phyloP scores from a whole-genome alignment of 768 basidiomycete species.

The Leccinum rimulosum region DNA sequence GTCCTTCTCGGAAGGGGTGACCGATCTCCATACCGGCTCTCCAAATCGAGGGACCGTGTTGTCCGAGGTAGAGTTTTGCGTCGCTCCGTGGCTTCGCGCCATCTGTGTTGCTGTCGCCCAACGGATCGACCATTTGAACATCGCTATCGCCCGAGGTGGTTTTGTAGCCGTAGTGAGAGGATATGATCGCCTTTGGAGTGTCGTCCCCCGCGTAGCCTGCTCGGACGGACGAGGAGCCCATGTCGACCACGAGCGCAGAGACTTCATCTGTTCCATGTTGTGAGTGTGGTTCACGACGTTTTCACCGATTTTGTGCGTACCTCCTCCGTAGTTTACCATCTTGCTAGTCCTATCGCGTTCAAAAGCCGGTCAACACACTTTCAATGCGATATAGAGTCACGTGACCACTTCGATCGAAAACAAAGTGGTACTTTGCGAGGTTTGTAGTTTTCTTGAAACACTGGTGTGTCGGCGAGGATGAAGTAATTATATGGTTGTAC shows the following conservation, averaged over 20 bases:
- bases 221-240: slow-evolving; percentile 85
- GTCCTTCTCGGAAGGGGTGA: slow-evolving; percentile 80
- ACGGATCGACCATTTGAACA: slow-evolving; percentile 41
- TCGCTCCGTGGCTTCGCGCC: slow-evolving; percentile 38
- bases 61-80: slow-evolving; percentile 75
- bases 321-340: slow-evolving; percentile 89
- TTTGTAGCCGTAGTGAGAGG: slow-evolving; percentile 84
- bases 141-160: slow-evolving; percentile 34
- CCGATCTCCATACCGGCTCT: slow-evolving; percentile 84
- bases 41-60: slow-evolving; percentile 89
- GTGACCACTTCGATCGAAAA: not conserved
- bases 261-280: slow-evolving; percentile 73
- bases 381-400: slow-evolving; percentile 2
- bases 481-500: no score
- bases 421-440: not conserved
- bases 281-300: slow-evolving; percentile 1
- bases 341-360: not conserved
- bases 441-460: not conserved
- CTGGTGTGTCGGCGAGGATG: no score
- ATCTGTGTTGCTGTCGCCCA: slow-evolving; percentile 32
- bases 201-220: slow-evolving; percentile 99
- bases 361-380: not conserved
- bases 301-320: slow-evolving; percentile 39
- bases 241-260: slow-evolving; percentile 93
- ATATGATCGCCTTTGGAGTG: slow-evolving; percentile 87